Conservation (phyloP, 2,329 filamentous ascomycete genomes). For the Albifimbria verrucaria region DNA sequence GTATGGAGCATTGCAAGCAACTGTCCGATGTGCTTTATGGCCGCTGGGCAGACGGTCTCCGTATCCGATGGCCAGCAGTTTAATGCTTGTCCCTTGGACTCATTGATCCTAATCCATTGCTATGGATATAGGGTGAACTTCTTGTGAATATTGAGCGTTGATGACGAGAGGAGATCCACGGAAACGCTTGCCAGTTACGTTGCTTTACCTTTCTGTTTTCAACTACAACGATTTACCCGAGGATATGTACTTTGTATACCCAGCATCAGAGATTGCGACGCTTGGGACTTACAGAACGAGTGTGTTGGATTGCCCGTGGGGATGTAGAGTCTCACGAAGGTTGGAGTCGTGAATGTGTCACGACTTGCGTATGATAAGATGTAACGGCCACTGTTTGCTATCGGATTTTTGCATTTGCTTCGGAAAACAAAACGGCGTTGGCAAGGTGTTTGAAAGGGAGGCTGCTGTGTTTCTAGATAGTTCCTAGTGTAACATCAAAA, state of each 20-base stretch:
- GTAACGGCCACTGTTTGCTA: neutral
- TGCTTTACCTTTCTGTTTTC: neutral
- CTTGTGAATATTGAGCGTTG: neutral
- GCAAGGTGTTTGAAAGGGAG: neutral
- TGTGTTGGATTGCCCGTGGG: neutral
- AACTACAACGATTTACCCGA: too few species aligned
- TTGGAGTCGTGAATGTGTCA: neutral
- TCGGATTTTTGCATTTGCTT: neutral
- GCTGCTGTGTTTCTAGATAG: conserved; percentile 6
- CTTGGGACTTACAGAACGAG: neutral
- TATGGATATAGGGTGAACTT: too few species aligned
- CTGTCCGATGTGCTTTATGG: conserved; percentile 87
- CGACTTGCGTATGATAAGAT: neutral
- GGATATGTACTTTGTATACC: neutral
- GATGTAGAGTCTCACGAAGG: too few species aligned
- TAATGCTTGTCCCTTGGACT: conserved; percentile 3
- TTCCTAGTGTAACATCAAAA: conserved; percentile 13
- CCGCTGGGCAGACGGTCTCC: conserved; percentile 83
- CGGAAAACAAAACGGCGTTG: neutral
- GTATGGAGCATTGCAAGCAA: conserved; percentile 90
- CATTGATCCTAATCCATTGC: too few species aligned
- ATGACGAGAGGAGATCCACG: neutral
- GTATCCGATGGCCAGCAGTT: conserved; percentile 61
- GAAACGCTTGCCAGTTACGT: neutral
- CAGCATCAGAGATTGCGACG: neutral